Base-by-base conservation (phyloP, 2,329 filamentous ascomycete species). In the Moelleriella libera region DNA sequence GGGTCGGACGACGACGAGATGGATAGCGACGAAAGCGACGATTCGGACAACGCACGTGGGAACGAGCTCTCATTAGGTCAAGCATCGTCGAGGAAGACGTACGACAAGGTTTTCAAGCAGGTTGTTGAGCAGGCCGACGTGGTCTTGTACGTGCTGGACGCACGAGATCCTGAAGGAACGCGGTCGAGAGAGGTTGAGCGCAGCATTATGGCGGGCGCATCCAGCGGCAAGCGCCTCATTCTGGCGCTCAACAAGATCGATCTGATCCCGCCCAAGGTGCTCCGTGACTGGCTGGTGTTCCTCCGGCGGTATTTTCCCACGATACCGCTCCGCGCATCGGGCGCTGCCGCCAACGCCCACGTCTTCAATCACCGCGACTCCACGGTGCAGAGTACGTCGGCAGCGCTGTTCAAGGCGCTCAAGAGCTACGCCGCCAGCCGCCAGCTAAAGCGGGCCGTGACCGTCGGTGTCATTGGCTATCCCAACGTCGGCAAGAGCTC, bases 401-500 rank as follows among this genome's bases (percentile, higher is more conserved):
- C 85, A 47, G 82, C 87, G 0, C 78, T 96, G 8, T 88, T 96
- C 72, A 86, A 83, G 57, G 86, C 89, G 1, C 78, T 96, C 51
- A 96, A 96, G 72, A 83, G 86, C 42, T 96, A 85, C 60, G 86
- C 89, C 8, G 83, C 86, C 49, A 78, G 77, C 51, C 85, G 85
- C 57, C 83, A 94, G 62, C 71, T 96, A 55, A 94, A 94, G 74
- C 83, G 89, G 48, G 83, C 88, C 47, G 80, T 94, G 57, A 89
- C 86, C 21, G 89, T 96, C 51, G 89, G 89, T 54, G 86, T 96
- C 52, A 94, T 96, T 56, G 89, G 89, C 30, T 96, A 95, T 64
- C 89, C 89, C 57, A 96, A 96, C 63, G 89, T 95, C 50, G 89
- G 89, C 62, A 96, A 96, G 71, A 94, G 88, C 30, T 95, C 88